These are phyloP conservation scores for Plasmodium billcollinsi DNA, from an alignment of 169 alveolate genomes.

Conservation along the genomic window DNA sequence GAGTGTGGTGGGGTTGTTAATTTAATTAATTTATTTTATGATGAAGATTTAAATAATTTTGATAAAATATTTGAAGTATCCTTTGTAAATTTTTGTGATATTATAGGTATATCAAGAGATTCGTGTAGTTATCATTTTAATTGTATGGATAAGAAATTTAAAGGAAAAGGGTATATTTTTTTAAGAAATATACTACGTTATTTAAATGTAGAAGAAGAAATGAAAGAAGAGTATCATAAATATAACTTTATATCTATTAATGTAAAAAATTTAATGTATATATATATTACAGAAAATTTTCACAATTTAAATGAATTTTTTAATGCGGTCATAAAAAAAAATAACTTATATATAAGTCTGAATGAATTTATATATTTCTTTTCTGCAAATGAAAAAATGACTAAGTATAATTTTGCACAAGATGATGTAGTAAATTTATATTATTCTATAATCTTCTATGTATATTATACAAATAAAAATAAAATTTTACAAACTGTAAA, in stretches of 20 bases:
- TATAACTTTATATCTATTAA: slow-evolving; percentile 39
- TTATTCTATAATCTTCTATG: slow-evolving; percentile 70
- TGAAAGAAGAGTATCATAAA: slow-evolving; percentile 65
- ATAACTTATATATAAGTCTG: slow-evolving; percentile 39
- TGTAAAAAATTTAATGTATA: slow-evolving; percentile 52
- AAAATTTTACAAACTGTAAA: slow-evolving; percentile 42
- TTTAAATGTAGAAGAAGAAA: slow-evolving; percentile 43
- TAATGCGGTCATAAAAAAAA: slow-evolving; percentile 39
- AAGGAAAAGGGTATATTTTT: slow-evolving; percentile 56
- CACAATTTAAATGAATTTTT: slow-evolving; percentile 44
- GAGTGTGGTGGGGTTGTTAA: slow-evolving; percentile 74
- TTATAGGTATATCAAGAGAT: slow-evolving; percentile 69
- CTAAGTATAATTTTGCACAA: slow-evolving; percentile 15
- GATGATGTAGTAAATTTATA: slow-evolving; percentile 32
- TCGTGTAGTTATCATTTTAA: slow-evolving; percentile 63
- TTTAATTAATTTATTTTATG: slow-evolving; percentile 65
- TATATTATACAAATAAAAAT: slow-evolving; percentile 64
- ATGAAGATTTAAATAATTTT: slow-evolving; percentile 60
- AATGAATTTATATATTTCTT: slow-evolving; percentile 73
- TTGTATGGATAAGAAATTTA: slow-evolving; percentile 30
- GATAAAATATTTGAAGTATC: slow-evolving; percentile 73
- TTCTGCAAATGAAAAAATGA: slow-evolving; percentile 52
- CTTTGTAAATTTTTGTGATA: slow-evolving; percentile 74
- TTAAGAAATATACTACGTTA: slow-evolving; percentile 47
- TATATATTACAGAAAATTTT: slow-evolving; percentile 52